Percentiles rank a stretch among this genome's conserved stretches.
Conservation (phyloP, 2,329 filamentous ascomycete genomes). For the Exophiala mesophila region DNA sequence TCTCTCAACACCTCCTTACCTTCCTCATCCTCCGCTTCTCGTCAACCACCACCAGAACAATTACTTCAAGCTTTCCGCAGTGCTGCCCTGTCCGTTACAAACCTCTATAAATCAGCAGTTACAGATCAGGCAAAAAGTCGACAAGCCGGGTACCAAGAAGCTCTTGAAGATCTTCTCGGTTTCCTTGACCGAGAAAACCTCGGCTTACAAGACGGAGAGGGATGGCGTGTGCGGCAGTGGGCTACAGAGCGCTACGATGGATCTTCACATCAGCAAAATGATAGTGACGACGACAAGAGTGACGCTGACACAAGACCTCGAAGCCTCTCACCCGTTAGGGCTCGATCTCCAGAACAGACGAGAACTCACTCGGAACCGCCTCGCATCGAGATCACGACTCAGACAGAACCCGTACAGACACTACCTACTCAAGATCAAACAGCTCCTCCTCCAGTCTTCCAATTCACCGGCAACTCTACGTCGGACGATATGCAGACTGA, state of each 20-base stretch:
- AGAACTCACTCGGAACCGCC: constrained; percentile 7
- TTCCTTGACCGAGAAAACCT: constrained; percentile 81
- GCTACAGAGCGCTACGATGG: constrained; percentile 45
- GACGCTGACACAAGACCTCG: constrained; percentile 31
- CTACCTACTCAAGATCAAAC: constrained; percentile 33
- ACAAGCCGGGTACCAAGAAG: constrained; percentile 85
- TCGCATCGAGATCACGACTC: constrained; percentile 5
- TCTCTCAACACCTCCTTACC: constrained; percentile 59
- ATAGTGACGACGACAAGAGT: constrained; percentile 42
- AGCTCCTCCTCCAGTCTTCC: constrained; percentile 19
- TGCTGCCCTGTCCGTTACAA: constrained; percentile 89
- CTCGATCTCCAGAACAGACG: constrained; percentile 31
- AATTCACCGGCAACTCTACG: constrained; percentile 15
- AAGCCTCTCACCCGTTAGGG: constrained; percentile 15
- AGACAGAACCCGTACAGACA: constrained; percentile 5
- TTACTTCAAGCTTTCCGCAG: constrained; percentile 87
- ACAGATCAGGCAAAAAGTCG: constrained; percentile 70
- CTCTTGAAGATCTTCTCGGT: constrained; percentile 78
- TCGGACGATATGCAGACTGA: constrained; percentile 39
- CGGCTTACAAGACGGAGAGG: constrained; percentile 74
- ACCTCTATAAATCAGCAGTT: constrained; percentile 89
- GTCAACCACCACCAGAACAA: constrained; percentile 42
- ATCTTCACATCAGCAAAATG: constrained; percentile 29
- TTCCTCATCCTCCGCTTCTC: constrained; percentile 37
- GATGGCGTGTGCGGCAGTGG: constrained; percentile 61